Base-by-base conservation (phyloP, 805 yeast species). In the Myxozyma melibiosi region DNA sequence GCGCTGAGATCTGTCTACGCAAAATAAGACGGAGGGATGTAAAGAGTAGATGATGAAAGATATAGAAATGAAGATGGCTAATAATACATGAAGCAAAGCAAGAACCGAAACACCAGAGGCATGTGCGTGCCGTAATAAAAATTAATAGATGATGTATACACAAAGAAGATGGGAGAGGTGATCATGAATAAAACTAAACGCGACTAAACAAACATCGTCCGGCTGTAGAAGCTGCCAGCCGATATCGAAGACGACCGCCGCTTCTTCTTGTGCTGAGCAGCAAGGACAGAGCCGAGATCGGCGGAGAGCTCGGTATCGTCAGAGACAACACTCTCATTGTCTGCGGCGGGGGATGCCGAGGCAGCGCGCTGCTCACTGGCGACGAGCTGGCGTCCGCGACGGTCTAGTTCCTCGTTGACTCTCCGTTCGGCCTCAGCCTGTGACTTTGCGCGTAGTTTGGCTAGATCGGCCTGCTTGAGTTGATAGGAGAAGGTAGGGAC, bases 401-500 rank as follows among this genome's bases (percentile, higher is more conserved):
- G 53, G 22, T 14, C 51, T 14, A 28, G 50, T 33, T 53, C 53
- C 28, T 35, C 33, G n/a, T 31, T 20, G 24, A 40, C 35, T 6
- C 43, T 35, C 20, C 31, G 47, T 28, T 28, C 53, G 13, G 46
- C 40, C 27, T 54, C 53, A 16, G 22, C 40, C 30, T 54, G 53
- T 25, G 57, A 46, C 45, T 54, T 37, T 25, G 44, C 41, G 7
- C 54, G 55, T 41, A 34, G 31, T 27, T 37, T 33, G 13, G 9
- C 41, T 18, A 47, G 55, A 14, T 55, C 58, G 24, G 54, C 51
- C 38, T 41, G 51, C 46, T 37, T 55, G 42, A 48, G 40, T 30
- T 39, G 50, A 46, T 51, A 35, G 18, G 61, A 57, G 48, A 57
- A 57, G 14, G 61, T 54, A 30, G 61, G 55, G 28, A 46, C 49